phyloP scores from a whole-genome alignment of 2,329 filamentous ascomycete genomes.

The Aspergillus hortae region DNA sequence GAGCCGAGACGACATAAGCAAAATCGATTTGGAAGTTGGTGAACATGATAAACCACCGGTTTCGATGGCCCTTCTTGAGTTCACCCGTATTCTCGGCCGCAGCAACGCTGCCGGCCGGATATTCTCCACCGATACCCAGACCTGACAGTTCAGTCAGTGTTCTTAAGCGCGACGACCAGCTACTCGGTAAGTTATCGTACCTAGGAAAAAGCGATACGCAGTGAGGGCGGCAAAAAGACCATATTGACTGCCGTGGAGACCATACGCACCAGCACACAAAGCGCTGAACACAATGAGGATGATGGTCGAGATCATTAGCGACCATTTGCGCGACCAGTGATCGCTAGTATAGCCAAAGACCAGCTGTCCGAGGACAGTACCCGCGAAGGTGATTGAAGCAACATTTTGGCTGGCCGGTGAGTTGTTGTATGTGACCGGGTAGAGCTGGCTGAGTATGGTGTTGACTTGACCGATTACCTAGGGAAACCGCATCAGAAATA shows the following conservation, averaged over 20 bases:
- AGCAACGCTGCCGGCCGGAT: constrained; percentile 66
- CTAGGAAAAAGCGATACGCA: constrained; percentile 79
- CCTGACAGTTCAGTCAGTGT: too few species aligned
- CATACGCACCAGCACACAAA: constrained; percentile 72
- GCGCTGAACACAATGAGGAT: constrained; percentile 84
- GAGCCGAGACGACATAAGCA: constrained; percentile 76
- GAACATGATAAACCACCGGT: constrained; percentile 87
- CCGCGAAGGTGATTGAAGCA: constrained; percentile 77
- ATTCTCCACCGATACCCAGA: constrained; percentile 67
- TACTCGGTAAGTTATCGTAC: constrained; percentile 32
- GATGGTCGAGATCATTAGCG: constrained; percentile 73
- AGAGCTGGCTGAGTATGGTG: constrained; percentile 68
- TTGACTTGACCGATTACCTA: constrained; percentile 83
- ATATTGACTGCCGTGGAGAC: constrained; percentile 61
- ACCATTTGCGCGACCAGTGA: constrained; percentile 79
- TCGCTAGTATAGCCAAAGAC: constrained; percentile 78
- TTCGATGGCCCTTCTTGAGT: constrained; percentile 74
- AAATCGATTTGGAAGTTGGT: constrained; percentile 85
- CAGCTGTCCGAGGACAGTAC: constrained; percentile 78
- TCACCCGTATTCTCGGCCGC: constrained; percentile 81
- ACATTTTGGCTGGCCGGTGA: constrained; percentile 72
- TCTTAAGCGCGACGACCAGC: too few species aligned
- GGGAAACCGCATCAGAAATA: neutral
- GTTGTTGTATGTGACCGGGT: constrained; percentile 63
- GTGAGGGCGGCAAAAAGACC: constrained; percentile 76